phyloP scores from a whole-genome alignment of 768 basidiomycete genomes.

The Lentinula sp. region DNA sequence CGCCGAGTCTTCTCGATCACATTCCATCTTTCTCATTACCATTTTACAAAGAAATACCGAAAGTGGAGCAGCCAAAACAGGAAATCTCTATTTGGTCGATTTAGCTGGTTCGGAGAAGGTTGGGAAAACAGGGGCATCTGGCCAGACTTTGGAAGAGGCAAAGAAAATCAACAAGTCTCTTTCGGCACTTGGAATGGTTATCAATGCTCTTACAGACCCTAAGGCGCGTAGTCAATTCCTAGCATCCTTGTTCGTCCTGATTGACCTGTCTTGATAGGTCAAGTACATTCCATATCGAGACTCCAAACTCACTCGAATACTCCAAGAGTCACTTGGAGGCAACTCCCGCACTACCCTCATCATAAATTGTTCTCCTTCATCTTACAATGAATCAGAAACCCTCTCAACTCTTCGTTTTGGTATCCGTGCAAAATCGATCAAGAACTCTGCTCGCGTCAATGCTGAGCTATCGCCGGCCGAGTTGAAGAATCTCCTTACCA shows the following conservation, averaged over 20 bases:
- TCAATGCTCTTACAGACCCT: conserved; percentile 93
- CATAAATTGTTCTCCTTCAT: conserved; percentile 97
- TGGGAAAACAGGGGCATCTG: conserved; percentile 98
- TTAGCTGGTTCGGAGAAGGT: conserved; percentile 99
- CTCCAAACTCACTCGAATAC: conserved; percentile 96
- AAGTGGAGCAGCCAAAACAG: conserved; percentile 91
- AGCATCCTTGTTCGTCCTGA: not conserved
- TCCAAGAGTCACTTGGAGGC: conserved; percentile 97
- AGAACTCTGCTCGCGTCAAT: conserved; percentile 98
- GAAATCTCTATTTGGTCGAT: conserved; percentile 96
- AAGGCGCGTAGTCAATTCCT: conserved; percentile 52
- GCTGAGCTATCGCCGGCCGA: conserved; percentile 95
- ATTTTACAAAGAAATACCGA: conserved; percentile 97
- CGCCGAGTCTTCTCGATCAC: conserved; percentile 96
- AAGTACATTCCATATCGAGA: conserved; percentile 98
- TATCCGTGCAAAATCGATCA: conserved; percentile 99
- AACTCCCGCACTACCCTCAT: conserved; percentile 96
- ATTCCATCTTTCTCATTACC: conserved; percentile 97
- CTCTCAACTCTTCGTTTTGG: conserved; percentile 97
- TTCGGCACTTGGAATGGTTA: conserved; percentile 98
- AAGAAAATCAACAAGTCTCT: conserved; percentile 99
- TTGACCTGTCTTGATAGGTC: conserved; percentile 43
- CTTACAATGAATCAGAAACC: conserved; percentile 96
- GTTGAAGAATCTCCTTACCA: conserved; percentile 86
- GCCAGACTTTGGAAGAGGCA: conserved; percentile 97